Evolutionary conservation across 148 eudicot genomes (phyloP).

Genomic region (Vaccinium myrtillus): DNA sequence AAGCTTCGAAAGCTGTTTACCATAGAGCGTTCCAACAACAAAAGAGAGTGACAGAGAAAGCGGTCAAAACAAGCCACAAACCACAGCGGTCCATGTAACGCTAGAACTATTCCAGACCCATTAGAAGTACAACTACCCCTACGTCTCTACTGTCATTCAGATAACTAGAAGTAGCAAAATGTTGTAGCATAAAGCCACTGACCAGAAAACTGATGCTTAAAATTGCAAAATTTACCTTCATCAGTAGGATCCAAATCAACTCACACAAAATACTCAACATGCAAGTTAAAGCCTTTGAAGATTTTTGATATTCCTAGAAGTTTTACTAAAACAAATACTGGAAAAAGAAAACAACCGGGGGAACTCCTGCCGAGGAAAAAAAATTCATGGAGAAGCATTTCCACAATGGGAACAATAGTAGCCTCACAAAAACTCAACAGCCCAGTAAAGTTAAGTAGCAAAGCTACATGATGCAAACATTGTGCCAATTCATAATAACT

Average conservation of each 20-base stretch:
- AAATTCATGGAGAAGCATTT: background rate
- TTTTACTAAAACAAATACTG: background rate
- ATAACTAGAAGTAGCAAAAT: constrained; percentile 2
- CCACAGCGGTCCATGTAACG: background rate
- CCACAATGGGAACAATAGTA: background rate
- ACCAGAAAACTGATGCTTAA: background rate
- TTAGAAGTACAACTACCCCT: background rate
- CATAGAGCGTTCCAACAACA: background rate
- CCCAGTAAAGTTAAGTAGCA: background rate
- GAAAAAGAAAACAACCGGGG: background rate
- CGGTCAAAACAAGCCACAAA: constrained; percentile 1
- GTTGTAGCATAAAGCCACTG: background rate
- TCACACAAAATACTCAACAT: background rate
- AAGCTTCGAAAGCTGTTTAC: background rate
- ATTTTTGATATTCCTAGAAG: background rate
- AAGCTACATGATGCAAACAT: constrained; percentile 3
- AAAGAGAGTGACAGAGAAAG: background rate
- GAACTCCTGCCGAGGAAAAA: background rate
- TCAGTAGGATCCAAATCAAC: background rate
- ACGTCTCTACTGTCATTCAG: background rate
- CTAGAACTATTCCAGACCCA: background rate
- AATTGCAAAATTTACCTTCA: background rate
- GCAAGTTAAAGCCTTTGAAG: background rate
- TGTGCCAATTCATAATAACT: background rate
- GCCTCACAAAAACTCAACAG: background rate